phyloP scores from a whole-genome alignment of 225 moss, liverwort and hornwort species.

The Sphagnum tenellum region DNA sequence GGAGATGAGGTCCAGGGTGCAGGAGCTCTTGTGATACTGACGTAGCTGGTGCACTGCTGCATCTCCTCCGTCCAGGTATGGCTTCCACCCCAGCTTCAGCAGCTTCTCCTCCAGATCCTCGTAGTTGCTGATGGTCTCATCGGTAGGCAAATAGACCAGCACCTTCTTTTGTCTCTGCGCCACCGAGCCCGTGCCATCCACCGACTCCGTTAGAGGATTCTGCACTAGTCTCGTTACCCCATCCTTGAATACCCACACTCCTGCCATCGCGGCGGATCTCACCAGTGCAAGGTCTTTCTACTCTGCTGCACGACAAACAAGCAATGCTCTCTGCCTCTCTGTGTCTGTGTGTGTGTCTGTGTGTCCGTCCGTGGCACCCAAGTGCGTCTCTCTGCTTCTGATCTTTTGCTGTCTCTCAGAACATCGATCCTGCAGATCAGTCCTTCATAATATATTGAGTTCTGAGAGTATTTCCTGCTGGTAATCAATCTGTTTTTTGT shows the following conservation, averaged over 20 bases:
- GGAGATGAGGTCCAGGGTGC: constrained; percentile 19
- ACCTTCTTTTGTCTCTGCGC: constrained; percentile 13
- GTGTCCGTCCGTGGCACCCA: no score
- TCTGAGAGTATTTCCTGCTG: no score
- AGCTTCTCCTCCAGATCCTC: constrained; percentile 35
- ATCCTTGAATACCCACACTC: constrained; percentile 38
- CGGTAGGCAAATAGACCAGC: constrained; percentile 21
- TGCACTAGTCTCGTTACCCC: constrained; percentile 15
- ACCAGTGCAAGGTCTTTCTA: no score
- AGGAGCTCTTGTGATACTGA: constrained; percentile 19
- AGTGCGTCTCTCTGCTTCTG: no score
- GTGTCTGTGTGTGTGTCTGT: no score
- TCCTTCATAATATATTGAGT: no score
- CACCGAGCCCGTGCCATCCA: constrained; percentile 1
- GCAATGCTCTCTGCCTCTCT: no score
- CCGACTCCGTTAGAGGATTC: constrained; percentile 10
- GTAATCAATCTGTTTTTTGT: no score
- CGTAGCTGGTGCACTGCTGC: neutral
- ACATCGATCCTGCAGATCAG: no score
- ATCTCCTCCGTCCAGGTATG: neutral
- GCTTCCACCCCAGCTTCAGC: constrained; percentile 19
- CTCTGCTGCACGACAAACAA: no score
- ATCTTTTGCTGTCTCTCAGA: no score
- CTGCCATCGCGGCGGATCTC: constrained; percentile 13
- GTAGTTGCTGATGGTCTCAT: constrained; percentile 22